Conservation (phyloP, 2,329 filamentous ascomycete genomes). For the Fonsecaea erecta region DNA sequence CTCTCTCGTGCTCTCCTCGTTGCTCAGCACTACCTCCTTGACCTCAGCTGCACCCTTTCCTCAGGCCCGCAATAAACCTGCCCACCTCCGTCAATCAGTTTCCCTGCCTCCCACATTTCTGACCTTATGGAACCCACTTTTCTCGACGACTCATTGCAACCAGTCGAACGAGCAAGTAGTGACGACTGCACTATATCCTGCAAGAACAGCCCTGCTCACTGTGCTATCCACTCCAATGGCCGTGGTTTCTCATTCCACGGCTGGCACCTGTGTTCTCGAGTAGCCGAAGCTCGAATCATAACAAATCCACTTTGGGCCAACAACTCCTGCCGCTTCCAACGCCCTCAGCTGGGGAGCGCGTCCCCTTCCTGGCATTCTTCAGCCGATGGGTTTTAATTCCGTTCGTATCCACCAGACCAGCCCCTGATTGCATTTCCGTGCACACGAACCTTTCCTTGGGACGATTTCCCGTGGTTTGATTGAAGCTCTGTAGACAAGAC, state of each 20-base stretch:
- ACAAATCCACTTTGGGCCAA: background rate
- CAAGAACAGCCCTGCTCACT: background rate
- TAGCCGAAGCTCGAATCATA: background rate
- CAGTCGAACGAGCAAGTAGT: background rate
- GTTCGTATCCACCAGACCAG: background rate
- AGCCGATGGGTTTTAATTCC: background rate
- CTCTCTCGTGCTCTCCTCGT: background rate
- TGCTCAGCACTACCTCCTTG: background rate
- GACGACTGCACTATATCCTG: background rate
- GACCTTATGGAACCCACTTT: background rate
- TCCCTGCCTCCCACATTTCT: background rate
- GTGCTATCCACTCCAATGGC: background rate
- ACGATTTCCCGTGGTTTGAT: background rate
- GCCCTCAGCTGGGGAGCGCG: background rate
- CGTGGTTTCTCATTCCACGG: background rate
- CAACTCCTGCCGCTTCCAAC: conserved; percentile 4
- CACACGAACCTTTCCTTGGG: background rate
- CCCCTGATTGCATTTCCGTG: background rate
- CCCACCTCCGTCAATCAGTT: background rate
- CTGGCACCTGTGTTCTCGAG: background rate
- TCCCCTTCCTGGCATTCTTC: background rate
- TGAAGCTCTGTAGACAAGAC: background rate
- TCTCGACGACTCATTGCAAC: background rate
- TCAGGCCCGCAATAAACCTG: background rate
- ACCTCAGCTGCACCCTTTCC: background rate